phyloP scores from a whole-genome alignment of 169 alveolate genomes.

The Plasmodium sp. region DNA sequence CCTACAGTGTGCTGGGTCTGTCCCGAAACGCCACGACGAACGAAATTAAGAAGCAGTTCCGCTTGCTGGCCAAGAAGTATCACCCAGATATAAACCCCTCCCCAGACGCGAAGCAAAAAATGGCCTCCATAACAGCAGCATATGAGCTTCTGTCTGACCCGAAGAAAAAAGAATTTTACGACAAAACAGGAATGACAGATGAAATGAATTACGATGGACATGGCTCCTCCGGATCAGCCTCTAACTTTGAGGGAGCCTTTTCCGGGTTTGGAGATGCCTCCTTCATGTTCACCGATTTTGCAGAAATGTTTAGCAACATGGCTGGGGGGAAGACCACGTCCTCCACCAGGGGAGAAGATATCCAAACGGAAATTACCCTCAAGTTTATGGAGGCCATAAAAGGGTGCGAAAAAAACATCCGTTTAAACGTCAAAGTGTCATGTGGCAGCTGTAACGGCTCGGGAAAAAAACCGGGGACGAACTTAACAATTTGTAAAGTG shows the following conservation, averaged over 20 bases:
- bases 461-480: conserved; percentile 85
- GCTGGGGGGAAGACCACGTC: conserved; percentile 81
- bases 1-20: conserved; percentile 91
- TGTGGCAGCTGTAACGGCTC: conserved; percentile 88
- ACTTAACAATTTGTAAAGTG: conserved; percentile 83
- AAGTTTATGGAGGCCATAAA: conserved; percentile 90
- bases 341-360: conserved; percentile 85
- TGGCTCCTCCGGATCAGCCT: conserved; percentile 27
- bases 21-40: conserved; percentile 89
- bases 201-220: conserved; percentile 78
- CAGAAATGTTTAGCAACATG: conserved; percentile 88
- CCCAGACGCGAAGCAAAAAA: conserved; percentile 93
- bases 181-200: conserved; percentile 91
- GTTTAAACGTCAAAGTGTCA: conserved; percentile 84
- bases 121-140: conserved; percentile 95
- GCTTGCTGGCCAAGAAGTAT: conserved; percentile 93
- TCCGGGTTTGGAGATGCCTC: conserved; percentile 87
- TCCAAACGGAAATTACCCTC: conserved; percentile 85
- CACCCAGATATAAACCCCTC: conserved; percentile 96
- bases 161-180: conserved; percentile 90
- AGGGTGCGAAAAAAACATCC: conserved; percentile 86
- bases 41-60: conserved; percentile 91
- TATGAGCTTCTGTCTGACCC: conserved; percentile 95
- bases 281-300: conserved; percentile 89
- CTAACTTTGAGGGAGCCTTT: conserved; percentile 80